Evolutionary conservation across 805 yeast species (phyloP).

Genomic region (Wickerhamomyces sydowiorum): DNA sequence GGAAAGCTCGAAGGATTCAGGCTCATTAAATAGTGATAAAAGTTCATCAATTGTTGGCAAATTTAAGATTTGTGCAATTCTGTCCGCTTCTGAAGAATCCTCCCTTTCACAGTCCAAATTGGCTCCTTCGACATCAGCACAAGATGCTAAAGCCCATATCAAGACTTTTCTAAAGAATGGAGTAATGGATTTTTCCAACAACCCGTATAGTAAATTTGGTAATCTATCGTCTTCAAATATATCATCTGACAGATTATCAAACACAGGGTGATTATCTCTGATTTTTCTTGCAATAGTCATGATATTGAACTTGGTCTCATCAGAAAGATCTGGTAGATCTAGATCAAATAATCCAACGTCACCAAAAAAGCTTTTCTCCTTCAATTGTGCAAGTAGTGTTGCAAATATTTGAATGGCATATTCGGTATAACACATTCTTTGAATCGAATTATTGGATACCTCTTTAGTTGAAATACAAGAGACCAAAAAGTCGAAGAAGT

Average conservation of each 20-base stretch:
- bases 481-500: slow-evolving; percentile 49
- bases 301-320: slow-evolving; percentile 3
- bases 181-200: slow-evolving; percentile 49
- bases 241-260: slow-evolving; percentile 23
- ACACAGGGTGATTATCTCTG: slow-evolving; percentile 22
- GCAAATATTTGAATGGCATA: slow-evolving; percentile 42
- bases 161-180: slow-evolving; percentile 64
- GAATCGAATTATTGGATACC: slow-evolving; percentile 39
- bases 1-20: slow-evolving; percentile 20
- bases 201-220: slow-evolving; percentile 40
- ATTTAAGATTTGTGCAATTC: slow-evolving; percentile 43
- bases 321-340: slow-evolving; percentile 17
- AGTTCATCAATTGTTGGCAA: slow-evolving; percentile 32
- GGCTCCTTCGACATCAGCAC: slow-evolving; percentile 38
- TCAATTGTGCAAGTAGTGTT: slow-evolving; percentile 16
- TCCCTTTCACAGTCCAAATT: slow-evolving; percentile 21
- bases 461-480: slow-evolving; percentile 43
- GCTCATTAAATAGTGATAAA: slow-evolving; percentile 7
- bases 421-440: slow-evolving; percentile 43
- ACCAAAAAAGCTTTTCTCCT: slow-evolving; percentile 23
- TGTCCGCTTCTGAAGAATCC: slow-evolving; percentile 44
- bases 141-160: slow-evolving; percentile 46
- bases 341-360: slow-evolving; percentile 30
- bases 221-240: slow-evolving; percentile 20
- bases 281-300: slow-evolving; percentile 9